Conservation (phyloP, 768 basidiomycete genomes). For the Boletus bicolor region DNA sequence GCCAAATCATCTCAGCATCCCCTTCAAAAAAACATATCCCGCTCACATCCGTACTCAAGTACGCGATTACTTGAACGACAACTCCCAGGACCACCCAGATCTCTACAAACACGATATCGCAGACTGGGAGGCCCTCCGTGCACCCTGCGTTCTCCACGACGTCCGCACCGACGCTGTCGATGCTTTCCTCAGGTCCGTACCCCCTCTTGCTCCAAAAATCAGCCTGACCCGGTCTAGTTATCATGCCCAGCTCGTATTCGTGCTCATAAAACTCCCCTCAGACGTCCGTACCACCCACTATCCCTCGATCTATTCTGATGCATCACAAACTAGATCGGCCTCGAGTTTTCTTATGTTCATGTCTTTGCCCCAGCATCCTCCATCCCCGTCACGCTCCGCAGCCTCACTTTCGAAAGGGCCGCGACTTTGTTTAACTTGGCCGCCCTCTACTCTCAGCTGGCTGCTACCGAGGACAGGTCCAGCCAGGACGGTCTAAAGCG, state of each 20-base stretch:
- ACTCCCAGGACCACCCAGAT: slow-evolving; percentile 77
- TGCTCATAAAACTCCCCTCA: slow-evolving; percentile 79
- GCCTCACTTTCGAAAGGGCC: slow-evolving; percentile 80
- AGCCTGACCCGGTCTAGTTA: slow-evolving; percentile 52
- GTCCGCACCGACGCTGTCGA: slow-evolving; percentile 52
- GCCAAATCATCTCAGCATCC: slow-evolving; percentile 75
- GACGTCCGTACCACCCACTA: slow-evolving; percentile 49
- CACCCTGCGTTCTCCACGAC: slow-evolving; percentile 52
- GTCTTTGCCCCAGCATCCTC: slow-evolving; percentile 54
- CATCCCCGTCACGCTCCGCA: slow-evolving; percentile 61
- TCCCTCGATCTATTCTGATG: slow-evolving; percentile 11
- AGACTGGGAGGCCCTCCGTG: slow-evolving; percentile 65
- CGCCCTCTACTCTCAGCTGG: slow-evolving; percentile 81
- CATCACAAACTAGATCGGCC: slow-evolving; percentile 49
- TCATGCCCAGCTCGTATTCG: slow-evolving; percentile 83
- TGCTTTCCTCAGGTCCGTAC: slow-evolving; percentile 54
- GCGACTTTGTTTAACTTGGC: slow-evolving; percentile 83
- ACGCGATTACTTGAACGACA: slow-evolving; percentile 63
- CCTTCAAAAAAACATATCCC: slow-evolving; percentile 67
- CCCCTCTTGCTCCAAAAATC: background rate
- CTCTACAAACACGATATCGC: slow-evolving; percentile 77
- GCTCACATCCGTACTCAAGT: slow-evolving; percentile 53
- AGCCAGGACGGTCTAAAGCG: slow-evolving; percentile 80
- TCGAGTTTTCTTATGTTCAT: slow-evolving; percentile 71
- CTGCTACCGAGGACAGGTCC: slow-evolving; percentile 64